Evolutionary conservation across 139 green algal genomes (phyloP), one percentile per base, ranked within the genome.

Genomic region (Chlorella sp.): DNA sequence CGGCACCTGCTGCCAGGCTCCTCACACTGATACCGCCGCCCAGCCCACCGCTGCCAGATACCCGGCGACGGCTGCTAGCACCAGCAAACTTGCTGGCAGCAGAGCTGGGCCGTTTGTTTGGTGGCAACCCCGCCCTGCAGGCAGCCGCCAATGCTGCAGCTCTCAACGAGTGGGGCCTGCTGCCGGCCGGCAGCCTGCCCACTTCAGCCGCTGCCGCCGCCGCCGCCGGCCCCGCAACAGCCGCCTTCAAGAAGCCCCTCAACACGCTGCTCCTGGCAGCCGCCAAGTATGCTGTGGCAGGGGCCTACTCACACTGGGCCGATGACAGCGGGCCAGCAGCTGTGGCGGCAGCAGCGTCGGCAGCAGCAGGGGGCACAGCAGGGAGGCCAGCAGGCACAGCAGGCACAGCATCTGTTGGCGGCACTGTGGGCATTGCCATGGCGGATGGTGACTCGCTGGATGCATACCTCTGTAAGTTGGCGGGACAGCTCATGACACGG

Each of bases 51-150:
- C 75, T 34, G n/a, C 34, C 75, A 42, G n/a, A n/a, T 12, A 2
- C 14, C 75, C 34, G 75, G 14, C 75, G 34, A 14, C 11, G 30
- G 75, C 75, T 81, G 75, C 34, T 81, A 37, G 75, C 34, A 18
- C 0, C 11, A 11, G 1, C 14, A 0, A 14, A 12, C 34, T 39
- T 34, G n/a, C 19, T 81, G 34, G 15, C 75, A 53, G 75, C 75
- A 53, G 19, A 32, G n/a, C 28, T 85, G 14, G 19, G 42, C 42
- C 39, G 12, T 42, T 32, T 85, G 42, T 85, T 85, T 48, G 18
- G 75, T 24, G 75, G 79, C 79, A 85, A 68, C 79, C 79, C 79
- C 15, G 28, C 21, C 28, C 79, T 85, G 42, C 79, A 85, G 42
- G 79, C 79, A 7, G 32, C 79, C 15, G 79, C 79, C 42, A 64